phyloP scores from a whole-genome alignment of 495 filamentous ascomycete species.

The Hyaloscypha bicolor region DNA sequence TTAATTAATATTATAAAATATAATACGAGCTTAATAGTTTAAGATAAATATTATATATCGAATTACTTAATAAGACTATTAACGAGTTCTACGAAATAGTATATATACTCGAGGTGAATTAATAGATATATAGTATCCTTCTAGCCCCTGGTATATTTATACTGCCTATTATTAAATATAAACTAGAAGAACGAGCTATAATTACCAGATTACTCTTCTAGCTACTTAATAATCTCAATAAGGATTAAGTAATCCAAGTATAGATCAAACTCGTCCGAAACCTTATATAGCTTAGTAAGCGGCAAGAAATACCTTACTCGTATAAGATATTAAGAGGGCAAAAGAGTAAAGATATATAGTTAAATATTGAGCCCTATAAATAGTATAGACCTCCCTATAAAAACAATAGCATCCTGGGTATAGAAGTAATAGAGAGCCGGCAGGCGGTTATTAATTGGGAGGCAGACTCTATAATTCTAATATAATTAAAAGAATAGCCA shows the following conservation, averaged over 20 bases:
- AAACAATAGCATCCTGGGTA: not conserved
- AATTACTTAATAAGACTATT: constrained; percentile 19
- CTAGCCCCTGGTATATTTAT: constrained; percentile 6
- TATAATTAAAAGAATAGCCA: too few species aligned
- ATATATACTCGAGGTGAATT: constrained; percentile 14
- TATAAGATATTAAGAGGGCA: constrained; percentile 10
- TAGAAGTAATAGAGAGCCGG: not conserved
- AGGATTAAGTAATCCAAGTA: constrained; percentile 10
- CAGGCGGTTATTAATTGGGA: too few species aligned
- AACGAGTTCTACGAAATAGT: constrained; percentile 20
- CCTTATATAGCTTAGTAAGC: too few species aligned
- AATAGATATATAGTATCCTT: constrained; percentile 13
- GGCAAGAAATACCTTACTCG: constrained; percentile 6
- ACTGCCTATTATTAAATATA: constrained; percentile 12
- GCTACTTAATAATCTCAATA: constrained; percentile 6
- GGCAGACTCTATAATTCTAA: too few species aligned
- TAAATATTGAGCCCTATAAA: not conserved
- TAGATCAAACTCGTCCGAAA: constrained; percentile 3
- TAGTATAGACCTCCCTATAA: not conserved
- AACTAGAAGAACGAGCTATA: not conserved
- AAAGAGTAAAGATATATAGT: not conserved
- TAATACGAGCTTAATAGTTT: constrained; percentile 3
- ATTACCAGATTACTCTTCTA: constrained; percentile 19
- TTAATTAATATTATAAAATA: not conserved
- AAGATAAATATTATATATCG: constrained; percentile 3